Base-by-base conservation (phyloP, 148 eudicot species). In the Linanthus parryae region DNA sequence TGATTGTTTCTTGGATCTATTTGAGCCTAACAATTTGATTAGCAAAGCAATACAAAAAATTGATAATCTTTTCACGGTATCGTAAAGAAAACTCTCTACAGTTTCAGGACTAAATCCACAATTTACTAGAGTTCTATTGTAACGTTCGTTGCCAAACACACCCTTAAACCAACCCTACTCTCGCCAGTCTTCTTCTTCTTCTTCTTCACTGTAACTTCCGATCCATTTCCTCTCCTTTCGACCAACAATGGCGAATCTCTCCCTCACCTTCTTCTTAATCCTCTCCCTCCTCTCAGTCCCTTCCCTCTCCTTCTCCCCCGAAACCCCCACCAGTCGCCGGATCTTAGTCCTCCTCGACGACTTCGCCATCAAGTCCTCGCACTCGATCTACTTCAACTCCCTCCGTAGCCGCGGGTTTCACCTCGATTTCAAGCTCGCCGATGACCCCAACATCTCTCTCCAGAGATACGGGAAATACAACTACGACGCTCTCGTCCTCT, bases 381-480 rank as follows among this genome's bases (percentile, higher is more conserved):
- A 80, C 52, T 76, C 82, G 4, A 15, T 76, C 50, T 80, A 37
- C 75, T 73, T 80, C 70, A 57, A 23, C 33, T 55, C 77, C 1
- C 70, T 80, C 51, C 51, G 25, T 14, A 53, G 70, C 27, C 73
- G 79, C n/a, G 77, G 77, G 16, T 80, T 73, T 49, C 55, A 57
- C 6, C 77, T 80, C 48, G 86, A 80, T 23, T 76, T 80, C 76
- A 73, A 71, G 49, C 77, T 70, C 63, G 72, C 79, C 8, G 75
- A 73, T 36, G 82, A 80, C 56, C 62, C 67, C 7, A 80, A 62
- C 23, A 45, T 73, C 43, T 62, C 58, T 0, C 52, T 80, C 28
- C 69, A 76, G 40, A 63, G 77, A 2, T 76, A 76, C 41, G 80
- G 86, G 20, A 69, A 73, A 61, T 80, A 54, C 51, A 51, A 73